A percentile compares a stretch with the other conserved stretches of the same genome.
These are phyloP conservation scores for Trichocladium antarcticum DNA, from an alignment of 495 filamentous ascomycete species.

Conservation along the genomic window DNA sequence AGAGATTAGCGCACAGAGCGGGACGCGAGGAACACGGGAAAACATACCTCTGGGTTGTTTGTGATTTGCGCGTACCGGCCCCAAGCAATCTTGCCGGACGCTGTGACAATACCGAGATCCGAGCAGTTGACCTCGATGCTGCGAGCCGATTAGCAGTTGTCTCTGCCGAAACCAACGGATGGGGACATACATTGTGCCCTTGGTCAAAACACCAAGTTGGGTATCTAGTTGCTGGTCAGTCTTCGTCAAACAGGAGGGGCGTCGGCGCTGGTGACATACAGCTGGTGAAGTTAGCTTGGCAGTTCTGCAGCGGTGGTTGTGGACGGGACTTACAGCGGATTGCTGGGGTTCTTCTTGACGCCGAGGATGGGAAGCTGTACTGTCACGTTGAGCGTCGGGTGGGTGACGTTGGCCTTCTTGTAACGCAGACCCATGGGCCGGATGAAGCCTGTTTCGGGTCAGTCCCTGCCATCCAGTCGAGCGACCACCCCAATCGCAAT, in stretches of 20 bases:
- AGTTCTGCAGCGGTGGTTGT: background rate
- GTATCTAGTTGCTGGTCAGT: conserved; percentile 36
- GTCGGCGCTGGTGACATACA: background rate
- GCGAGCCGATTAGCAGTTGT: background rate
- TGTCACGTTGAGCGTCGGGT: conserved; percentile 35
- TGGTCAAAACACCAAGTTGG: conserved; percentile 84
- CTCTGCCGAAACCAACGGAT: background rate
- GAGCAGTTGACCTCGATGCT: conserved; percentile 86
- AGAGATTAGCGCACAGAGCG: background rate
- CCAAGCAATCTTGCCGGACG: conserved; percentile 89
- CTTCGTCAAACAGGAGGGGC: background rate
- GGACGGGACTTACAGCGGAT: conserved; percentile 54
- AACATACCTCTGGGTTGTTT: conserved; percentile 52
- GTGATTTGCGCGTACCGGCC: conserved; percentile 59
- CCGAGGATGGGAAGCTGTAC: conserved; percentile 86
- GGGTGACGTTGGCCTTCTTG: conserved; percentile 90
- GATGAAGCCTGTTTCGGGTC: conserved; percentile 21
- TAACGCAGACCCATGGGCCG: conserved; percentile 74
- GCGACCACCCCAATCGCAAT: conserved; percentile 5
- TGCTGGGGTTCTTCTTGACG: conserved; percentile 98
- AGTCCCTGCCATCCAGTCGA: background rate
- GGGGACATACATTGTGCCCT: conserved; percentile 60
- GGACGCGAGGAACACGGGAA: too few species aligned
- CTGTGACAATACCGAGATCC: conserved; percentile 86
- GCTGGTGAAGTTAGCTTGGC: background rate